Percentiles rank a stretch among this genome's conserved stretches.
These are phyloP conservation scores for Amanita inopinata DNA, from an alignment of 768 basidiomycete species.

Conservation along the genomic window DNA sequence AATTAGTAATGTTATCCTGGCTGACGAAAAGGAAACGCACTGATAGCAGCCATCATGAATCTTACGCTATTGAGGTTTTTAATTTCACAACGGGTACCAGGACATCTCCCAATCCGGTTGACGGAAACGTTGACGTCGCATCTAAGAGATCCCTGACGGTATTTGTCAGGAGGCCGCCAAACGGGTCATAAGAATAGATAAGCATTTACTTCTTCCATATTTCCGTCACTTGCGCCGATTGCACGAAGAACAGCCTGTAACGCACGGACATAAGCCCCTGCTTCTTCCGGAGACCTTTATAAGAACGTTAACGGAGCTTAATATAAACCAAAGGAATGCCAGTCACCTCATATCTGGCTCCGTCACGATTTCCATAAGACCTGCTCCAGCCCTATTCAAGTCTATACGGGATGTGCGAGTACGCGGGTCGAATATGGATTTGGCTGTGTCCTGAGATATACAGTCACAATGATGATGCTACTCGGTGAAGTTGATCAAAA, in stretches of 20 bases:
- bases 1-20: neutral
- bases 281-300: slow-evolving; percentile 73
- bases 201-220: slow-evolving; percentile 85
- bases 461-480: slow-evolving; percentile 8
- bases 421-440: slow-evolving; percentile 54
- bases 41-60: slow-evolving; percentile 77
- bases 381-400: slow-evolving; percentile 83
- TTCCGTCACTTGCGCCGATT: slow-evolving; percentile 84
- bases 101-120: slow-evolving; percentile 50
- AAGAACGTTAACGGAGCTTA: slow-evolving; percentile 10
- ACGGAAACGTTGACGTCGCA: slow-evolving; percentile 96
- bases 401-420: slow-evolving; percentile 58
- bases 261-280: slow-evolving; percentile 74
- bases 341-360: slow-evolving; percentile 77
- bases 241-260: slow-evolving; percentile 76
- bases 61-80: slow-evolving; percentile 93
- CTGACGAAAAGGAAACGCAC: slow-evolving; percentile 31
- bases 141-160: slow-evolving; percentile 73
- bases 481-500: neutral
- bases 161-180: slow-evolving; percentile 1
- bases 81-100: slow-evolving; percentile 85
- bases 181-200: neutral
- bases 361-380: slow-evolving; percentile 93
- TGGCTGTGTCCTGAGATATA: slow-evolving; percentile 72
- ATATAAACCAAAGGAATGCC: too few relatives aligned